Evolutionary conservation across 2,329 filamentous ascomycete species (phyloP), one percentile per base, ranked within the genome.

Genomic region (Penicillium sp.): DNA sequence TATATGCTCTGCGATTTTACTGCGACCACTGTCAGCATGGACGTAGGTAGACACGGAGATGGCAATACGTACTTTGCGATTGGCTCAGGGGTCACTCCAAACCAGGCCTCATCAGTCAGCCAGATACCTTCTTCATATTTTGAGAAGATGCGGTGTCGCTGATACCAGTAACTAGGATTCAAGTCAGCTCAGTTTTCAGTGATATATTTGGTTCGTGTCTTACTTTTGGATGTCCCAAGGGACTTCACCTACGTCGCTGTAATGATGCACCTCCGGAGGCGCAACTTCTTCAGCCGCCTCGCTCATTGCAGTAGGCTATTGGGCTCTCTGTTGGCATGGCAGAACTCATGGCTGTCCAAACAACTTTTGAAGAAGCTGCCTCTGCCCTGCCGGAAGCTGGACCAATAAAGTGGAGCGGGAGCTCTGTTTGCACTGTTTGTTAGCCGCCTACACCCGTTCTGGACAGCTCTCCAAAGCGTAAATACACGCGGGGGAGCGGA

Each of bases 101-200:
- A 99, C 94, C 94, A 99, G 54, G 91, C 89, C 74, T 93, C 88
- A 70, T 96, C 87, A 0, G 95, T 99, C 80, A 99, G 85, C 79
- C 86, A 88, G 63, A 99, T 83, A 55, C 91, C 93, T 58, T 92
- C 82, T 69, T 97, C 88, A 69, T 97, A 99, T 64, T 82, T 82
- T 16, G 87, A 87, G 74, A 96, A 99, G 62, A 99, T 89, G 52
- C 86, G 87, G 71, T 94, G 87, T 59, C 94, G 84, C 68, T 97
- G 92, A 16, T 87, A 81, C 84, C 90, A 99, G 74, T 99, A 99
- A 71, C 91, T 95, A 57, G 11, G 35, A 42, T 5, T 8, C 14
- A 9, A n/a, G 47, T 63, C 56, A 62, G 58, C 40, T 48, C 21
- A 11, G 33, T 8, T 3, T 45, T 55, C 12, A 45, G 30, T 38